Evolutionary conservation across 768 basidiomycete species (phyloP).

Genomic region (Lactarius tabidus): DNA sequence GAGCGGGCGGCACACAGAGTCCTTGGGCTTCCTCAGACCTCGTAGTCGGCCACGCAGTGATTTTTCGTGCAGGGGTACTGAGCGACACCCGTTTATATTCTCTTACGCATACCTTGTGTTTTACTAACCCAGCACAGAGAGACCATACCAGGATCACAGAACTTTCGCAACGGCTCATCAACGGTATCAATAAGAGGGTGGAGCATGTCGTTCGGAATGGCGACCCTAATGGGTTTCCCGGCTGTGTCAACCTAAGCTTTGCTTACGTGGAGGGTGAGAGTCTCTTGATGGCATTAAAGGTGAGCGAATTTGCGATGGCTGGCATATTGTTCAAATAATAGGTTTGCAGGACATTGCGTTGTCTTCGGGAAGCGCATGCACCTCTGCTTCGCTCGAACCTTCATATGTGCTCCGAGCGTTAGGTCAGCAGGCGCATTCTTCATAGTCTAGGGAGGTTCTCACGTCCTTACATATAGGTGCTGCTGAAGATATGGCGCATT

Average conservation of each 20-base stretch:
- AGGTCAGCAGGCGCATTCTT: conserved; percentile 42
- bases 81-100: conserved; percentile 32
- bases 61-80: conserved; percentile 93
- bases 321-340: neutral
- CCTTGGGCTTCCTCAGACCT: conserved; percentile 45
- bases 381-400: conserved; percentile 96
- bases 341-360: conserved; percentile 83
- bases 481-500: conserved; percentile 99
- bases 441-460: conserved; percentile 1
- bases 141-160: conserved; percentile 72
- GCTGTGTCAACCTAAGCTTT: conserved; percentile 94
- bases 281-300: conserved; percentile 96
- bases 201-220: conserved; percentile 94
- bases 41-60: conserved; percentile 58
- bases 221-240: conserved; percentile 86
- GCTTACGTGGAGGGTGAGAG: conserved; percentile 97
- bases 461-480: conserved; percentile 50
- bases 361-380: conserved; percentile 97
- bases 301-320: conserved; percentile 31
- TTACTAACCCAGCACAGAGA: conserved; percentile 44
- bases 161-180: conserved; percentile 77
- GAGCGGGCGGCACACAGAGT: conserved; percentile 30
- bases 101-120: conserved; percentile 30
- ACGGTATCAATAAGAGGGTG: conserved; percentile 76
- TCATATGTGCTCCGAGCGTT: conserved; percentile 97